Base-by-base conservation (phyloP, 805 yeast species). In the Candida qinlingensis region DNA sequence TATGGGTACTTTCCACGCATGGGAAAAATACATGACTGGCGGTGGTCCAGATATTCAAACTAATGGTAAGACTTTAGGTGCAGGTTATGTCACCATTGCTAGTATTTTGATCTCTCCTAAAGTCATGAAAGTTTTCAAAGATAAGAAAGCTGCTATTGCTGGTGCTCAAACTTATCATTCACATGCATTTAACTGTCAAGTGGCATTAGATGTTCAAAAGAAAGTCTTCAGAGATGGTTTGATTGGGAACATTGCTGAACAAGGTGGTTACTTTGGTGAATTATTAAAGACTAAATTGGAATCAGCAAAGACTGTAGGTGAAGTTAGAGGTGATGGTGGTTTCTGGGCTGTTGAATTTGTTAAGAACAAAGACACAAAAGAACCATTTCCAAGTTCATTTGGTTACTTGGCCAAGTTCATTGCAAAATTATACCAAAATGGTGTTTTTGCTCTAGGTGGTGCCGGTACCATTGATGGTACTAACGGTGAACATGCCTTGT, bases 261-360 rank as follows among this genome's bases (percentile, higher is more conserved):
- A 65, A 37, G 81, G 81, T 52, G 67, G 66, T 49, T 69, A 72
- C 50, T 58, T 77, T 56, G 77, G 77, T 46, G 57, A 59, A 28
- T 50, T 56, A 37, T 54, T 77, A 44, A 54, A 49, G 9, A 57
- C 58, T 27, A 58, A 65, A 48, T 57, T 73, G 11, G 59, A 55
- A 10, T 54, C 64, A 40, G 61, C 64, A 9, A 57, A 51, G 47
- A 52, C 64, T 67, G 73, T 72, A 41, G 82, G 81, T 51, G 76
- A 76, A 47, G 71, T 77, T 30, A 70, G 82, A 65, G 83, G 83
- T 39, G 55, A 70, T 49, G 83, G 82, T 49, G 74, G 77, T 8
- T 79, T 79, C 65, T 75, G 81, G 76, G 71, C 77, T 1, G 51
- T 77, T 47, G 83, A 78, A 60, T 64, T 76, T 34, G 79, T 77